A percentile compares a stretch with the other conserved stretches of the same genome.
Conservation (phyloP, 2,329 filamentous ascomycete genomes). For the Aquanectria penicillioides region DNA sequence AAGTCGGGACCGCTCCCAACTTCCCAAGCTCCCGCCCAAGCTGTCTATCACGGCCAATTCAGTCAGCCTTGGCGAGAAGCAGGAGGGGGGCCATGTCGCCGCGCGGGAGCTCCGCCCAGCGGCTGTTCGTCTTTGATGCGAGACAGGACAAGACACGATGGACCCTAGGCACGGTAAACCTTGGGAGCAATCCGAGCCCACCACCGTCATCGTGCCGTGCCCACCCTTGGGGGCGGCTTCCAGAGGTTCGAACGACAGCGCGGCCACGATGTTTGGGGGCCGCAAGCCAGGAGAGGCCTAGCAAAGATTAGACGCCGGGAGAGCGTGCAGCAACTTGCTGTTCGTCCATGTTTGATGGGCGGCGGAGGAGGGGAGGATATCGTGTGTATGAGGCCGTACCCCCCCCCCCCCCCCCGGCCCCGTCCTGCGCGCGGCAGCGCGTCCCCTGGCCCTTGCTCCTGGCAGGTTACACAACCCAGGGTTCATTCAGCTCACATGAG, state of each 20-base stretch:
- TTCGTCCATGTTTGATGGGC: no score
- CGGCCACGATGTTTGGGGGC: slow-evolving; percentile 1
- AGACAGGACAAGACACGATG: neutral
- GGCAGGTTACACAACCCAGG: no score
- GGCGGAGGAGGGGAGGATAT: no score
- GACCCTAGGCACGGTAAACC: neutral
- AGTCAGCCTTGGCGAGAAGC: neutral
- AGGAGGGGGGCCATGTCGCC: neutral
- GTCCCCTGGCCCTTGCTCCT: no score
- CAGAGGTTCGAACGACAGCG: neutral
- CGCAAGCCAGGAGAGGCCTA: neutral
- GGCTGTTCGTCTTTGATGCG: neutral
- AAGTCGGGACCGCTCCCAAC: neutral
- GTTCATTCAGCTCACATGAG: no score
- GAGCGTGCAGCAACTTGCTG: no score
- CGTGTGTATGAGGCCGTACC: no score
- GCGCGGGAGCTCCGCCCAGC: slow-evolving; percentile 3
- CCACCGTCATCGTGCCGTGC: neutral
- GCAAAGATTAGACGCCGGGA: neutral
- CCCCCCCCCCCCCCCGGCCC: no score
- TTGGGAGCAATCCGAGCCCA: neutral
- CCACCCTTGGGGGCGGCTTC: neutral
- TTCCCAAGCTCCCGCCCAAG: no score
- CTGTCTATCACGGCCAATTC: no score
- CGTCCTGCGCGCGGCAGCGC: no score